Evolutionary conservation across 768 basidiomycete genomes (phyloP).

Genomic region (Trametes cingulata): DNA sequence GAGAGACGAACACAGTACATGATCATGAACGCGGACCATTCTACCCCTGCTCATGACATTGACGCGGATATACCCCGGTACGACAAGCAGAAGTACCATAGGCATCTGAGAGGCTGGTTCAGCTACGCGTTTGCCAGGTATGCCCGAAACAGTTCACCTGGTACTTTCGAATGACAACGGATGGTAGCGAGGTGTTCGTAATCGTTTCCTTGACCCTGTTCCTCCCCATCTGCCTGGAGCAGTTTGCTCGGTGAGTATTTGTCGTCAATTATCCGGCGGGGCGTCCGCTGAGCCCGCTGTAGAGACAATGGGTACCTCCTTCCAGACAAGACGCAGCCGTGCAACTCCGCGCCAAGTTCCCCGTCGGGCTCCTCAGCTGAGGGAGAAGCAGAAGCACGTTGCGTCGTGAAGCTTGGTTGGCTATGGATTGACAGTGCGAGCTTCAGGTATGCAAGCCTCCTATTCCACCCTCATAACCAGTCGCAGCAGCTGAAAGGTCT

Average conservation of each 20-base stretch:
- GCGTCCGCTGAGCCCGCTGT: neutral
- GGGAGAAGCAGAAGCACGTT: constrained; percentile 47
- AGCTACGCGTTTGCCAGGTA: constrained; percentile 86
- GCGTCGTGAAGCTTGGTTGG: constrained; percentile 83
- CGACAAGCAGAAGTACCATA: constrained; percentile 26
- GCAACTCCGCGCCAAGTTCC: constrained; percentile 36
- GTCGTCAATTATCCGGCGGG: neutral
- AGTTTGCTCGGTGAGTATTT: constrained; percentile 58
- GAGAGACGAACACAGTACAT: too few species aligned
- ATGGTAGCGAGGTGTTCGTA: constrained; percentile 71
- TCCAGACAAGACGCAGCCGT: constrained; percentile 67
- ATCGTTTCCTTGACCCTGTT: constrained; percentile 81
- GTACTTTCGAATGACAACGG: neutral
- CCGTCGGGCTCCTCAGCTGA: constrained; percentile 14
- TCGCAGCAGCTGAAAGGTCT: too few species aligned
- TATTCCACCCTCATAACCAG: neutral
- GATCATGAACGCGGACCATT: too few species aligned
- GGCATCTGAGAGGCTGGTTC: constrained; percentile 70
- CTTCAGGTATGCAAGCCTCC: constrained; percentile 65
- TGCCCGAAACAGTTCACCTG: neutral
- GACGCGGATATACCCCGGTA: constrained; percentile 12
- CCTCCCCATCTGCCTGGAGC: constrained; percentile 81
- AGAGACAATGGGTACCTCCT: constrained; percentile 81
- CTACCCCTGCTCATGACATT: neutral
- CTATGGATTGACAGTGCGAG: constrained; percentile 89